Conservation (phyloP, 371 early-diverging fungal species). For the Haplosporangium sp. region DNA sequence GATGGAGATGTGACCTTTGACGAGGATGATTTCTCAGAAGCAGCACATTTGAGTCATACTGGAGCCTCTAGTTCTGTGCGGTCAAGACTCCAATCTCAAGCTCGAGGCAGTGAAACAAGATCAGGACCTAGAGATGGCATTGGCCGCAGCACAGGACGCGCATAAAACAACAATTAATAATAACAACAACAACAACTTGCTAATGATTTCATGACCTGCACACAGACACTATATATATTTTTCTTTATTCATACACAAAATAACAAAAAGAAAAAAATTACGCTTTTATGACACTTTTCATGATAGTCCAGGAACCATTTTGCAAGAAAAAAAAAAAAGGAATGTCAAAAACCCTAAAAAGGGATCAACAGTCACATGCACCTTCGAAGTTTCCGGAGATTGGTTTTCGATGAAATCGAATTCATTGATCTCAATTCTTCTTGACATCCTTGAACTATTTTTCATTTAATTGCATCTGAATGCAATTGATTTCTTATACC, state of each 20-base stretch:
- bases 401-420: not conserved
- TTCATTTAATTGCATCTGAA: not conserved
- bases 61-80: slow-evolving; percentile 13
- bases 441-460: too few species aligned
- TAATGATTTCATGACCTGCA: slow-evolving; percentile 3
- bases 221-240: not conserved
- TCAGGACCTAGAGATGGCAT: slow-evolving; percentile 7
- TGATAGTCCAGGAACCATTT: too few species aligned
- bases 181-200: not conserved
- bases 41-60: slow-evolving; percentile 32
- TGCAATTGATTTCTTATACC: not conserved
- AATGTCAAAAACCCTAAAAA: not conserved
- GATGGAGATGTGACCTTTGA: slow-evolving; percentile 42
- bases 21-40: slow-evolving; percentile 51
- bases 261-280: too few species aligned
- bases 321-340: too few species aligned
- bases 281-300: too few species aligned
- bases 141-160: slow-evolving; percentile 35
- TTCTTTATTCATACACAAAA: not conserved
- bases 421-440: not conserved
- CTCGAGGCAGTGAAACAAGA: slow-evolving; percentile 7
- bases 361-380: not conserved
- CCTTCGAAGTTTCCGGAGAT: not conserved
- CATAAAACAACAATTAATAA: not conserved
- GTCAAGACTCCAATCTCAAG: slow-evolving; percentile 13